Evolutionary conservation across 1,284 basidiomycete genomes (phyloP).

Genomic region (Moesziomyces antarcticus): DNA sequence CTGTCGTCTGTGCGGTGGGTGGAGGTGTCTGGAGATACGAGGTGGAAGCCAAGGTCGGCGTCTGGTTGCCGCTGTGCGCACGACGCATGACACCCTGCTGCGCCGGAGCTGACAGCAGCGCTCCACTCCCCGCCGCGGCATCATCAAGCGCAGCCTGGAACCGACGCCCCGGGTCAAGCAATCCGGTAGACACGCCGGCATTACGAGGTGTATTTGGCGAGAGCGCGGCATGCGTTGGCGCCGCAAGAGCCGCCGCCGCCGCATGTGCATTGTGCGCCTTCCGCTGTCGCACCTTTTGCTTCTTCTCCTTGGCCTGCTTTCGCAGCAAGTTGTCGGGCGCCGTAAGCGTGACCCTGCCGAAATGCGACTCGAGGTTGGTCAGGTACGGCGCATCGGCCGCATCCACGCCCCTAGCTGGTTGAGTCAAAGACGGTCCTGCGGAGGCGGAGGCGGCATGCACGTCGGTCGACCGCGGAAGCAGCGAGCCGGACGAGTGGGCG

Average conservation of each 20-base stretch:
- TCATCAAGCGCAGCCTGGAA: conserved; percentile 36
- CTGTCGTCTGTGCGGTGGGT: conserved; percentile 11
- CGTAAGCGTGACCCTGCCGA: conserved; percentile 61
- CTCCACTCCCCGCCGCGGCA: conserved; percentile 14
- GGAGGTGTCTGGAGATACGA: conserved; percentile 12
- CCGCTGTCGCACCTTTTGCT: conserved; percentile 42
- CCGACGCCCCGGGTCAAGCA: conserved; percentile 32
- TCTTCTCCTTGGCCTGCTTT: conserved; percentile 59
- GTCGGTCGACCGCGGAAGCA: conserved; percentile 42
- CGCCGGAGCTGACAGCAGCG: conserved; percentile 11
- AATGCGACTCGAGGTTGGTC: conserved; percentile 56
- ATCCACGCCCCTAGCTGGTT: conserved; percentile 10
- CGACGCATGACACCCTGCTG: conserved; percentile 30
- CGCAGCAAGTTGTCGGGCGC: conserved; percentile 64
- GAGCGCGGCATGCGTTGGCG: conserved; percentile 3
- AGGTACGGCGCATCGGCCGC: conserved; percentile 57
- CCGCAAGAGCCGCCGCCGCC: conserved; percentile 44
- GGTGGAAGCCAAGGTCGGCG: conserved; percentile 25
- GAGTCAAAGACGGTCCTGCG: conserved; percentile 4
- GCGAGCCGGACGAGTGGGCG: conserved; percentile 44
- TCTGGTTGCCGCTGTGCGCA: conserved; percentile 38
- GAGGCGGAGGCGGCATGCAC: conserved; percentile 27
- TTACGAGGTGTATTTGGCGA: conserved; percentile 4
- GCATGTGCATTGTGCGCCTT: conserved; percentile 50
- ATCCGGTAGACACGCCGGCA: conserved; percentile 14